Evolutionary conservation across 441 rosid species (phyloP), one percentile per base, ranked within the genome.

Genomic region (Brassica balearica): DNA sequence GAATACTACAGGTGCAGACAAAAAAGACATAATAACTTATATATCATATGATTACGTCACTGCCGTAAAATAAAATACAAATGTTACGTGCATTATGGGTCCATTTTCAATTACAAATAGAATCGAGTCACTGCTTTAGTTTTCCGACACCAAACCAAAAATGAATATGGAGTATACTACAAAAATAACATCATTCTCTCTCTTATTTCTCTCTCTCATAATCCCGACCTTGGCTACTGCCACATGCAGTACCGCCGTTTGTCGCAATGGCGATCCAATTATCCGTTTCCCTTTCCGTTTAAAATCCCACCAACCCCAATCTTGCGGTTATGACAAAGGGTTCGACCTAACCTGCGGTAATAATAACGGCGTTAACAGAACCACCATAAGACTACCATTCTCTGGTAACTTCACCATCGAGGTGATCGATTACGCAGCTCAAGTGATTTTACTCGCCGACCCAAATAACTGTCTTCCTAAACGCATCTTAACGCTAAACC

Each of bases 261-360:
- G 93, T 46, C 23, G 68, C 79, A 80, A 55, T 22, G 64, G 72
- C 19, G 84, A 82, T 34, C 87, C 84, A 0, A 11, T 5, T 1
- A 73, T 92, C 77, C 88, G 84, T 14, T 90, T 89, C 65, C 97
- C 95, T 14, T 92, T 92, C 82, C 81, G 88, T 69, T 55, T 86
- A 15, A 32, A 38, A 41, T 32, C 73, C 9, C 80, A 55, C 1
- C 89, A 89, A 59, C 55, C 77, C 1, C 23, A 59, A 7, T 76
- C 87, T 1, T 87, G 94, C 72, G 86, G 90, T 19, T 89, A 85
- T 81, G 11, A 58, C 81, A 64, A 59, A 64, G 90, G 89, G 2
- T 92, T 92, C 65, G 80, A 84, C 6, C 58, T 91, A 67, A 82
- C 87, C 46, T 91, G 97, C 53, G 83, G 82, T 46, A 11, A 41